Base-by-base conservation (phyloP, 495 filamentous ascomycete genomes). In the Thermothielavioides terrestris region DNA sequence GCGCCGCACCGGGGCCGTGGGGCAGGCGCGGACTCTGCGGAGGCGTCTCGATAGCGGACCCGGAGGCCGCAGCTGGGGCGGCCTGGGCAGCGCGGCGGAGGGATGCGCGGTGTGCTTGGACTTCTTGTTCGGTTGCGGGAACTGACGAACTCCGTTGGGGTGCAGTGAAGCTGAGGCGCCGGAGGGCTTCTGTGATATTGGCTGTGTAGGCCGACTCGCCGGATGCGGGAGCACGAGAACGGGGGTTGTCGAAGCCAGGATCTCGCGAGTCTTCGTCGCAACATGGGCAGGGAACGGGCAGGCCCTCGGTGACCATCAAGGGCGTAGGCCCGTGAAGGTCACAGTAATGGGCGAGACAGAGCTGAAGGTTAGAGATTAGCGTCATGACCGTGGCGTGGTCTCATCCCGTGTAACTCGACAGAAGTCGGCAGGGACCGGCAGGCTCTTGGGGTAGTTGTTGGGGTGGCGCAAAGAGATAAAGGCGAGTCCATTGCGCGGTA, bases 281-380 rank as follows among this genome's bases (percentile, higher is more conserved):
- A 63, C 90, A 96, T 64, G 82, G 80, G 62, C 90, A 96, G 43
- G 83, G 75, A 37, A 89, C 82, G 1, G 87, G 85, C 21, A 86
- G 72, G 42, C 86, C 84, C 69, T 95, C 89, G 46, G 90, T 95
- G 66, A 94, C 94, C 69, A 96, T 86, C 66, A 96, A 82, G 44
- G 89, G 92, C 42, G 89, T 95, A 11, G 90, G 90, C 52, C 90
- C 90, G 76, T 96, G 89, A 59, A 89, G 76, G 68, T 96, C 90
- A 75, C 90, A 96, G 68, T 94, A 96, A 72, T 96, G 90, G 61
- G 90, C 90, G 57, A 96, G 80, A 65, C 88, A 94, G 62, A 95
- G 79, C 90, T 96, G 69, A 50, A 76, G 48, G 41, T 60, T 54
- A 26, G 57, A 56, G 14, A 66, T 74, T 56, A 74, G 69, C 66